Evolutionary conservation across 139 green algal genomes (phyloP).

Genomic region (Ettlia oleoabundans): DNA sequence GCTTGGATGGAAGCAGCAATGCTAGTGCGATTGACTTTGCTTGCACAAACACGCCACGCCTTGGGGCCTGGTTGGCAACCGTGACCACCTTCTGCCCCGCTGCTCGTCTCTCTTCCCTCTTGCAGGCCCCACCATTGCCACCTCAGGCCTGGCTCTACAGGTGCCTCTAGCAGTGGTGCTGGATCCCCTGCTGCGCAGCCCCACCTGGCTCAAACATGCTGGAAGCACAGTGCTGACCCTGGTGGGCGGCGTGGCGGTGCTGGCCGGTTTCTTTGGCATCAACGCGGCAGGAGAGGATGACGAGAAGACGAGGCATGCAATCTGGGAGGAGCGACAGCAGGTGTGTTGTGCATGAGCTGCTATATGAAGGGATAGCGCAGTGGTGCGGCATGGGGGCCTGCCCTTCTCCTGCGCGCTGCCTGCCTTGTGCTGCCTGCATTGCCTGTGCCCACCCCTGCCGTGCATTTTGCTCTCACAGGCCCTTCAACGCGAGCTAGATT

Average conservation of each 20-base stretch:
- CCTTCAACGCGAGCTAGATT: conserved; percentile 18
- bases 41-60: too few species aligned
- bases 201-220: conserved; percentile 58
- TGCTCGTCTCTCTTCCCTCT: background rate
- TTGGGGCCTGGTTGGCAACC: too few species aligned
- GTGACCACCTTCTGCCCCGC: too few species aligned
- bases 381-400: too few species aligned
- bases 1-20: too few species aligned
- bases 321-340: conserved; percentile 20
- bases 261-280: conserved; percentile 78
- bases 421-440: background rate
- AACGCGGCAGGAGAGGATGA: conserved; percentile 23
- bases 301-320: conserved; percentile 8
- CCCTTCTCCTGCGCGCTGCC: background rate
- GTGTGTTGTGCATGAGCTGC: conserved; percentile 2
- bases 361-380: too few species aligned
- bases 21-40: too few species aligned
- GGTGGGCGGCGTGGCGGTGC: conserved; percentile 61
- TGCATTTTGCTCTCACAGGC: background rate
- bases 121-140: conserved; percentile 86
- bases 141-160: conserved; percentile 86
- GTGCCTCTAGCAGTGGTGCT: conserved; percentile 62
- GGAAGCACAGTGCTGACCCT: conserved; percentile 56
- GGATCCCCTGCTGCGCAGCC: conserved; percentile 45
- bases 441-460: background rate